Evolutionary conservation across 2,329 filamentous ascomycete genomes (phyloP).

Genomic region (Pezicula neosporulosa): DNA sequence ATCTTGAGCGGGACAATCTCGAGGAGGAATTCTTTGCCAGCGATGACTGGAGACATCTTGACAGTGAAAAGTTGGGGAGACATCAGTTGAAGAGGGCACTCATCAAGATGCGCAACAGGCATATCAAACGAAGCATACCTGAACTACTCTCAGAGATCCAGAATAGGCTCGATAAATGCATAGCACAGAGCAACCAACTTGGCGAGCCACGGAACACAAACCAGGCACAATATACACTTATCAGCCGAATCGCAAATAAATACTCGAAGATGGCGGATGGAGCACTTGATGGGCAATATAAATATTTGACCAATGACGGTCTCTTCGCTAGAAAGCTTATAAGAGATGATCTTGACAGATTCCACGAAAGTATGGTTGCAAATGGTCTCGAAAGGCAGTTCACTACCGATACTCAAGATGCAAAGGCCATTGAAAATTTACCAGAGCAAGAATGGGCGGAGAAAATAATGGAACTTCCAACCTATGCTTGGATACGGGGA

Average conservation of each 20-base stretch:
- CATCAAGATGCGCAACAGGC: constrained; percentile 11
- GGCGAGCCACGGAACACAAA: constrained; percentile 7
- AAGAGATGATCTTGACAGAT: constrained; percentile 3
- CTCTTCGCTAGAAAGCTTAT: constrained; percentile 8
- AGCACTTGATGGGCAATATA: constrained; percentile 10
- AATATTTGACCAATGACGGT: constrained; percentile 1
- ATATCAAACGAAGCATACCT: constrained; percentile 12
- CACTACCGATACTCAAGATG: constrained; percentile 3
- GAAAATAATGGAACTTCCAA: constrained; percentile 3
- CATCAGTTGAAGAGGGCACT: constrained; percentile 10
- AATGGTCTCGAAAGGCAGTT: constrained; percentile 3
- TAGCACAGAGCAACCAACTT: constrained; percentile 3
- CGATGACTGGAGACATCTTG: constrained; percentile 11
- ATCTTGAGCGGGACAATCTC: constrained; percentile 10
- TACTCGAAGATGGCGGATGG: constrained; percentile 9
- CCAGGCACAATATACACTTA: constrained; percentile 5
- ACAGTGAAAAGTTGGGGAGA: constrained; percentile 11
- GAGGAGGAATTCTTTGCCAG: constrained; percentile 12
- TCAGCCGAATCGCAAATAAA: constrained; percentile 3
- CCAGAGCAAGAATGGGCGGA: constrained; percentile 3
- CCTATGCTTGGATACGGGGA: constrained; percentile 12
- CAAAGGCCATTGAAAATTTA: not conserved
- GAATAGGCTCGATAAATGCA: constrained; percentile 5
- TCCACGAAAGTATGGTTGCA: constrained; percentile 5
- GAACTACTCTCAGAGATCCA: constrained; percentile 9